Percentiles rank a stretch among this genome's conserved stretches.
Conservation (phyloP, 2,329 filamentous ascomycete species). For the Cephalotrichum gorgonifer region DNA sequence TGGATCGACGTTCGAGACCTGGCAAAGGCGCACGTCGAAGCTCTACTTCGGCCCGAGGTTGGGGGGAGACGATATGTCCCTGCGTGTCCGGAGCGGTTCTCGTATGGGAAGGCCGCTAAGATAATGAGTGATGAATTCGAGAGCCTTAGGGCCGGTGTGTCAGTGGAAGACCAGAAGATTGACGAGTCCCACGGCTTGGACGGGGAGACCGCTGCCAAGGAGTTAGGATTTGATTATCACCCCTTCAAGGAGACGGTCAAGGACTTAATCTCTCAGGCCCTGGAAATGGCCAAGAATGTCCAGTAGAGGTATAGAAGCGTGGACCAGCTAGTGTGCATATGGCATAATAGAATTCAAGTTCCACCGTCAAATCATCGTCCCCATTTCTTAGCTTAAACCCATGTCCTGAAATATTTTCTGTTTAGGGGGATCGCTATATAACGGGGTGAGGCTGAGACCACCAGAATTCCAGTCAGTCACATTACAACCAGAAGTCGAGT, state of each 20-base stretch:
- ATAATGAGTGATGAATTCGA: constrained; percentile 30
- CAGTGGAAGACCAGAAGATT: constrained; percentile 20
- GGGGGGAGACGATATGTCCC: constrained; percentile 28
- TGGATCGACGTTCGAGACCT: constrained; percentile 38
- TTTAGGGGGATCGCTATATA: no score
- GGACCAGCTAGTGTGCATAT: no score
- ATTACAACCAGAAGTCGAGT: no score
- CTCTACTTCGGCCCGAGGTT: constrained; percentile 23
- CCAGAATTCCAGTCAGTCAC: no score
- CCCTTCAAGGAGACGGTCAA: constrained; percentile 22
- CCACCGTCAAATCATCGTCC: no score
- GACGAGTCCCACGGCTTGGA: constrained; percentile 30
- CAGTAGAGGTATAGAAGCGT: no score
- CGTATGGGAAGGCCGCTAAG: constrained; percentile 30
- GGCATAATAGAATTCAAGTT: no score
- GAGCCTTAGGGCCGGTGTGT: constrained; percentile 19
- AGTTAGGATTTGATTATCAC: constrained; percentile 26
- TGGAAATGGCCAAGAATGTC: background rate
- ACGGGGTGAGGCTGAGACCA: no score
- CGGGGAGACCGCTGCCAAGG: constrained; percentile 24
- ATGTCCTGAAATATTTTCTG: no score
- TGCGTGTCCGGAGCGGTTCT: constrained; percentile 31
- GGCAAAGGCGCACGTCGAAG: constrained; percentile 30
- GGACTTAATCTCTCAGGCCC: constrained; percentile 16
- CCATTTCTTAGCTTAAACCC: no score